phyloP scores from a whole-genome alignment of 176 grass and related monocot species.

The Rhynchospora tenuis region DNA sequence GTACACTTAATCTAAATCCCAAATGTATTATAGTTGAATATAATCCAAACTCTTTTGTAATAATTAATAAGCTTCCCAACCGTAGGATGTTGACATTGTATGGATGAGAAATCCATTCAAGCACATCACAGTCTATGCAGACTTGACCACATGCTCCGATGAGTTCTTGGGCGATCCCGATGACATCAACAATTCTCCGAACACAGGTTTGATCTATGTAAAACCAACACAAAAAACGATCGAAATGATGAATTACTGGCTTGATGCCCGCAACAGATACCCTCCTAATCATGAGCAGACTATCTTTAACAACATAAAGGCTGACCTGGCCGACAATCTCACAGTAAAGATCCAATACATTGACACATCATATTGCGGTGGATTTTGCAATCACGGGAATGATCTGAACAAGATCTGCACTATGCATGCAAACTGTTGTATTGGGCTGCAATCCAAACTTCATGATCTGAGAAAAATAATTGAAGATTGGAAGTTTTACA shows the following conservation, averaged over 20 bases:
- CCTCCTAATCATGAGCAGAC: constrained; percentile 51
- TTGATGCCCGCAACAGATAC: constrained; percentile 16
- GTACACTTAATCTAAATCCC: neutral
- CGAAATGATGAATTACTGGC: constrained; percentile 53
- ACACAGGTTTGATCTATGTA: constrained; percentile 67
- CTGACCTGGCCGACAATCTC: constrained; percentile 19
- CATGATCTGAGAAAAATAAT: constrained; percentile 40
- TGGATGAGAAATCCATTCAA: constrained; percentile 73
- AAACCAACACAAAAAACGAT: constrained; percentile 34
- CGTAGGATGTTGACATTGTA: constrained; percentile 65
- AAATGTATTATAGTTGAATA: neutral
- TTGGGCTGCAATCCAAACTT: constrained; percentile 45
- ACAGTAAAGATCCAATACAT: constrained; percentile 38
- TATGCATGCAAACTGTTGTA: constrained; percentile 87
- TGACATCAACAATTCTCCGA: constrained; percentile 45
- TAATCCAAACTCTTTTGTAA: neutral
- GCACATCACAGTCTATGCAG: constrained; percentile 59
- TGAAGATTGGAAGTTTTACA: constrained; percentile 60
- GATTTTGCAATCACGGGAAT: constrained; percentile 55
- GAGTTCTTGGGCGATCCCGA: constrained; percentile 41
- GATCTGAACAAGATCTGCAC: constrained; percentile 61
- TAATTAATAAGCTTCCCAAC: neutral
- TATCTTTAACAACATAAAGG: constrained; percentile 78
- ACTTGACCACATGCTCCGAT: constrained; percentile 54
- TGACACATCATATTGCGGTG: constrained; percentile 38